Evolutionary conservation across 805 yeast species (phyloP), one percentile per base, ranked within the genome.

Genomic region (Phaffomyces opuntiae): DNA sequence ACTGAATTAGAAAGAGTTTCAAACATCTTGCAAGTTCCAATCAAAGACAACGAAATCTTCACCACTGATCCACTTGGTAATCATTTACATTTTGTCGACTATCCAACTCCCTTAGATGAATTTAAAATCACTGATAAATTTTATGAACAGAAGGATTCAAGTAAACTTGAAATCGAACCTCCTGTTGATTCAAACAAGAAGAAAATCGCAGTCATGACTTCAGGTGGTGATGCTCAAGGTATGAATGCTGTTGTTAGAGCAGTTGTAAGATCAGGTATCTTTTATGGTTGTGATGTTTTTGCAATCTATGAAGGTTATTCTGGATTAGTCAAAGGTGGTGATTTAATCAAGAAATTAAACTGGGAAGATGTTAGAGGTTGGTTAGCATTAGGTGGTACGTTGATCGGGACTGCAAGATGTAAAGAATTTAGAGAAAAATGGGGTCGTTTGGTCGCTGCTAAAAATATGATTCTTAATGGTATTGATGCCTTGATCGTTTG

Each of bases 171-270:
- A 17, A 4, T 42, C 5, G 31, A 34, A 19, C 19, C 39, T 12
- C 36, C 38, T 16, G 31, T 46, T 7, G 39, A 38, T 6, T 39
- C 46, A 7, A 41, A 43, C 35, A 60, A 49, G 49, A 63, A 67
- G 56, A 78, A 80, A 54, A 87, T 93, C 52, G 99, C 95, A 5
- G 93, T 93, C 42, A 89, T 93, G 91, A 93, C 98, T 7, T 87
- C 96, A 1, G 99, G 99, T 56, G 99, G 99, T 67, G 99, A 93
- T 63, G 86, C 98, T 44, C 99, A 95, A 29, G 99, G 99, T 59
- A 93, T 93, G 99, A 88, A 89, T 66, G 91, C 97, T 5, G 87
- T 83, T 26, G 99, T 93, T 8, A 76, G 99, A 52, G 96, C 98
- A 0, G 95, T 93, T 48, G 96, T 91, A 9, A 78, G 99, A 57